Conservation (phyloP, 179 eudicot species). For the Silene vulgaris region DNA sequence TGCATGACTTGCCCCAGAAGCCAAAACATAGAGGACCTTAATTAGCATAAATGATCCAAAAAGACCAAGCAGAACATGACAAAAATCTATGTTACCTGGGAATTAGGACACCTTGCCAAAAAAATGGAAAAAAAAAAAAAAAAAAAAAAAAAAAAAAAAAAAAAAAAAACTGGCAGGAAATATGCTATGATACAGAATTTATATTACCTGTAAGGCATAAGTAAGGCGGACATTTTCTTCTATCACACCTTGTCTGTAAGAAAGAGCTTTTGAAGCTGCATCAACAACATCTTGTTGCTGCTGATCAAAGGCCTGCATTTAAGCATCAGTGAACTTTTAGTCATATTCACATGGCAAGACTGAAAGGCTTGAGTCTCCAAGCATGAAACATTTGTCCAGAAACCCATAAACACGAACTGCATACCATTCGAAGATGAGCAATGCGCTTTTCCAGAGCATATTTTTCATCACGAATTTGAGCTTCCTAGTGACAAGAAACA, state of each 20-base stretch:
- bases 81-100: neutral
- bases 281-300: conserved; percentile 95
- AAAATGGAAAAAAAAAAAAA: conserved; percentile 5
- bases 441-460: conserved; percentile 79
- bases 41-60: conserved; percentile 11
- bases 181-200: neutral
- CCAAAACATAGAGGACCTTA: neutral
- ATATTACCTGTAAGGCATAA: conserved; percentile 79
- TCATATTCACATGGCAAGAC: conserved; percentile 17
- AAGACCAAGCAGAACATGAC: neutral
- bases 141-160: conserved; percentile 1
- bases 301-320: conserved; percentile 85
- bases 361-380: conserved; percentile 3
- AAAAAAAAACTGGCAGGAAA: neutral
- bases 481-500: conserved; percentile 52
- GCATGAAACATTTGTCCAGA: neutral
- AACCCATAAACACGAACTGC: conserved; percentile 17
- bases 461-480: conserved; percentile 74
- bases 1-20: neutral
- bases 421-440: conserved; percentile 89
- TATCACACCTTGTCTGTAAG: conserved; percentile 90
- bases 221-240: conserved; percentile 92
- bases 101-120: neutral
- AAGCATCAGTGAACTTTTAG: conserved; percentile 5
- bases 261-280: conserved; percentile 87